A percentile compares a stretch with the other conserved stretches of the same genome.
phyloP scores from a whole-genome alignment of 192 early-diverging fungal genomes.

The Dissophora globulifera region DNA sequence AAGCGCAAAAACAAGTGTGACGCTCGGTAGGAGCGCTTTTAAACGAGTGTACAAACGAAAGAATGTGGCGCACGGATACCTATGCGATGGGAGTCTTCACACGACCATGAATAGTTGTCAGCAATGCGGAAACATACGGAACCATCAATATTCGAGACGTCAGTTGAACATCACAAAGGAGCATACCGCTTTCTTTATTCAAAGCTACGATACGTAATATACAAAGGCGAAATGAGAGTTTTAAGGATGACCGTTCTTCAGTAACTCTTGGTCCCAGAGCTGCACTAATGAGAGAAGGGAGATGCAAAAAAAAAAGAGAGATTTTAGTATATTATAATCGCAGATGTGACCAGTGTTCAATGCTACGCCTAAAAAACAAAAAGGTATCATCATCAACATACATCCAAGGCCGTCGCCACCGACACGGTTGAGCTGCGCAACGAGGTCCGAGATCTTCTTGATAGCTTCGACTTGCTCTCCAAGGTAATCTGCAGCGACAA shows the following conservation, averaged over 20 bases:
- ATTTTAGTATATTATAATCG: conserved; percentile 2
- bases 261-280: conserved; percentile 67
- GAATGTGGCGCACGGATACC: too few species aligned
- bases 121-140: too few species aligned
- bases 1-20: too few species aligned
- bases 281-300: conserved; percentile 42
- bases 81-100: too few species aligned
- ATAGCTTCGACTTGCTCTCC: conserved; percentile 66
- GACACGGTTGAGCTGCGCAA: conserved; percentile 66
- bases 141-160: too few species aligned
- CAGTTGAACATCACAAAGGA: too few species aligned
- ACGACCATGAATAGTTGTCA: too few species aligned
- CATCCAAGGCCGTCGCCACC: conserved; percentile 60
- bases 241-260: conserved; percentile 22
- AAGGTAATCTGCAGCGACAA: conserved; percentile 61
- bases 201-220: neutral
- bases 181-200: neutral
- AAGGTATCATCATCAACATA: conserved; percentile 27
- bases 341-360: neutral
- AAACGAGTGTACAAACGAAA: too few species aligned
- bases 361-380: too few species aligned
- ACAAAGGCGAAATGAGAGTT: neutral
- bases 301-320: neutral
- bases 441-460: conserved; percentile 64
- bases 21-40: too few species aligned